Conservation (phyloP, 2,329 filamentous ascomycete genomes). For the Cladophialophora carrionii region DNA sequence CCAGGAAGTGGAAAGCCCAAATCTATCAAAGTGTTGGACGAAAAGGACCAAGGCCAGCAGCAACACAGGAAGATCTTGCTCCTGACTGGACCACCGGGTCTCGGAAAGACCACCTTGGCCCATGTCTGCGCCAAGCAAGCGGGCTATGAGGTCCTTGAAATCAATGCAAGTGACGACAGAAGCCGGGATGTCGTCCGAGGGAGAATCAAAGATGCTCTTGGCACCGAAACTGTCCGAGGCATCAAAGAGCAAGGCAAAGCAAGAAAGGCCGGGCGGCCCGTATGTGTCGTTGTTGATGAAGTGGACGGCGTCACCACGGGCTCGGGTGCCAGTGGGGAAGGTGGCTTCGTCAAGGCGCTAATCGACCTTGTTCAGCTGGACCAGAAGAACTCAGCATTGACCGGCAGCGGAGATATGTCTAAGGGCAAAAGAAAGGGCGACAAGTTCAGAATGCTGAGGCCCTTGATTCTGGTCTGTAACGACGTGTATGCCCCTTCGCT, state of each 20-base stretch:
- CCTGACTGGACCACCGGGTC: conserved; percentile 84
- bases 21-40: conserved; percentile 48
- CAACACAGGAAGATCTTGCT: conserved; percentile 85
- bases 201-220: conserved; percentile 85
- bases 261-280: conserved; percentile 76
- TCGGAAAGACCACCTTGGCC: conserved; percentile 94
- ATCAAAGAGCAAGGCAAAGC: conserved; percentile 56
- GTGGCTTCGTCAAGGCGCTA: conserved; percentile 91
- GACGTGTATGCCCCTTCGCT: conserved; percentile 93
- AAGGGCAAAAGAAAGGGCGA: conserved; percentile 70
- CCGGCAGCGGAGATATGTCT: conserved; percentile 16
- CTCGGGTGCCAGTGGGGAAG: conserved; percentile 72
- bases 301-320: conserved; percentile 92
- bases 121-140: conserved; percentile 95
- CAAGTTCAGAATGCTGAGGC: conserved; percentile 82
- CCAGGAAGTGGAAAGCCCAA: conserved; percentile 67
- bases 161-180: conserved; percentile 96
- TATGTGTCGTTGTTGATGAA: conserved; percentile 94
- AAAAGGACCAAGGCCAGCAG: conserved; percentile 66
- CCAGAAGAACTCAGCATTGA: conserved; percentile 69
- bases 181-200: conserved; percentile 88
- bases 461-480: conserved; percentile 93
- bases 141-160: conserved; percentile 94
- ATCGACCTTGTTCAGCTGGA: conserved; percentile 87
- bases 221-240: conserved; percentile 87